A percentile compares a stretch with the other conserved stretches of the same genome.
These are phyloP conservation scores for Candida ascalaphidarum DNA, from an alignment of 805 yeast species.

Conservation along the genomic window DNA sequence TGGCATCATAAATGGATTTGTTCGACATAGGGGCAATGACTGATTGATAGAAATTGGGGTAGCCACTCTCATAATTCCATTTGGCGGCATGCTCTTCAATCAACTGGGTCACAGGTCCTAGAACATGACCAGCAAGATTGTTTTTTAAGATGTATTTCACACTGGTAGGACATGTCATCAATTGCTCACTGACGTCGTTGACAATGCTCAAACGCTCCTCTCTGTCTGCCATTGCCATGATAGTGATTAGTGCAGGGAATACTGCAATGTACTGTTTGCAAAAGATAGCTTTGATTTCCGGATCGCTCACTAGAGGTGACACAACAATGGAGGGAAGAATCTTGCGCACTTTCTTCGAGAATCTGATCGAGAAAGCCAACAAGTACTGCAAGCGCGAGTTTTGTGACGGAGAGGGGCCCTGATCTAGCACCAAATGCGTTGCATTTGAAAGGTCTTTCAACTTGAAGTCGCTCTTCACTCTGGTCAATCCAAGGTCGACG, in stretches of 20 bases:
- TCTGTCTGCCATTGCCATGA: slow-evolving; percentile 41
- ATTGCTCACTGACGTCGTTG: slow-evolving; percentile 26
- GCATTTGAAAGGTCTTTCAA: slow-evolving; percentile 9
- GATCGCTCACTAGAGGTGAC: slow-evolving; percentile 48
- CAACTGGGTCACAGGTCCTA: slow-evolving; percentile 38
- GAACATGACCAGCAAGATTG: slow-evolving; percentile 31
- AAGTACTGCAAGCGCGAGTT: slow-evolving; percentile 51
- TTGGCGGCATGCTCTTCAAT: slow-evolving; percentile 33
- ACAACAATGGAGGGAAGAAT: slow-evolving; percentile 40
- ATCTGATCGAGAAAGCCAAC: slow-evolving; percentile 51
- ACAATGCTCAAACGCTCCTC: slow-evolving; percentile 36
- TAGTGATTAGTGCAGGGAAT: slow-evolving; percentile 41
- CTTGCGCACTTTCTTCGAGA: slow-evolving; percentile 43
- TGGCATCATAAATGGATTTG: slow-evolving; percentile 19
- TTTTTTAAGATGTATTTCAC: slow-evolving; percentile 32
- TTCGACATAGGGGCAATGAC: slow-evolving; percentile 7
- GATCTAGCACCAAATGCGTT: slow-evolving; percentile 6
- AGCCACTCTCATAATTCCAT: slow-evolving; percentile 25
- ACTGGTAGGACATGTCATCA: slow-evolving; percentile 36
- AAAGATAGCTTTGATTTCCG: slow-evolving; percentile 37
- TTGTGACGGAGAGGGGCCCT: slow-evolving; percentile 1
- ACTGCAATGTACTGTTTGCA: slow-evolving; percentile 47
- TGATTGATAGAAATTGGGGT: slow-evolving; percentile 19
- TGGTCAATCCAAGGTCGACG: slow-evolving; percentile 10
- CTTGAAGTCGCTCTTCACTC: not conserved